These are phyloP conservation scores for Stagonosporopsis tanaceti DNA, from an alignment of 2,329 filamentous ascomycete genomes.

Conservation along the genomic window DNA sequence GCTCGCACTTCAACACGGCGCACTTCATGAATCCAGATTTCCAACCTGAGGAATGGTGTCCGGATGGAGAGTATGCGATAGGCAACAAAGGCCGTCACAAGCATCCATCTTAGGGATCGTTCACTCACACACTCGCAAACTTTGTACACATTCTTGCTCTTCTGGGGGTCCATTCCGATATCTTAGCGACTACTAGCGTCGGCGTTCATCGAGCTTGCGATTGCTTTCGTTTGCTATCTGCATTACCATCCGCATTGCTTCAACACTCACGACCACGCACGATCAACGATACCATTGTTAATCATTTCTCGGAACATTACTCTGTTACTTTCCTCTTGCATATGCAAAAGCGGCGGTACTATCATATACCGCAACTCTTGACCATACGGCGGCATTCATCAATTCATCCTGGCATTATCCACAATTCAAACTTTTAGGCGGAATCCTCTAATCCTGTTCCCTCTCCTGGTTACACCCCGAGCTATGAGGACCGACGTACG, in stretches of 20 bases:
- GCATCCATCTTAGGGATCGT: slow-evolving; percentile 40
- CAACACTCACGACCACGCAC: slow-evolving; percentile 42
- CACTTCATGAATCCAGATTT: slow-evolving; percentile 63
- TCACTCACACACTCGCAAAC: slow-evolving; percentile 22
- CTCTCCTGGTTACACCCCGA: slow-evolving; percentile 36
- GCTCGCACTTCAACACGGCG: slow-evolving; percentile 61
- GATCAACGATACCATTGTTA: slow-evolving; percentile 48
- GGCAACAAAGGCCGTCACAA: slow-evolving; percentile 49
- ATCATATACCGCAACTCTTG: slow-evolving; percentile 24
- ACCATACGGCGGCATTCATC: slow-evolving; percentile 29
- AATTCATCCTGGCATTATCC: slow-evolving; percentile 21
- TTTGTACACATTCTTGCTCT: slow-evolving; percentile 30
- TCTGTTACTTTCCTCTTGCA: slow-evolving; percentile 34
- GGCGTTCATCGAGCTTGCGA: slow-evolving; percentile 46
- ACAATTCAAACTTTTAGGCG: slow-evolving; percentile 20
- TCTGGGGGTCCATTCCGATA: slow-evolving; percentile 41
- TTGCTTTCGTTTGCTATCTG: slow-evolving; percentile 38
- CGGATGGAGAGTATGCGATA: slow-evolving; percentile 56
- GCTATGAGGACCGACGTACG: slow-evolving; percentile 44
- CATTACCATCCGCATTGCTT: slow-evolving; percentile 44
- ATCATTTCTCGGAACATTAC: slow-evolving; percentile 40
- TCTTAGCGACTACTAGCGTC: slow-evolving; percentile 49
- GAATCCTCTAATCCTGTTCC: slow-evolving; percentile 19
- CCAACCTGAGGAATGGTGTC: slow-evolving; percentile 61
- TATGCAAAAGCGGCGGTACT: slow-evolving; percentile 41